Base-by-base conservation (phyloP, 2,329 filamentous ascomycete genomes). In the Cladobotryum mycophilum region DNA sequence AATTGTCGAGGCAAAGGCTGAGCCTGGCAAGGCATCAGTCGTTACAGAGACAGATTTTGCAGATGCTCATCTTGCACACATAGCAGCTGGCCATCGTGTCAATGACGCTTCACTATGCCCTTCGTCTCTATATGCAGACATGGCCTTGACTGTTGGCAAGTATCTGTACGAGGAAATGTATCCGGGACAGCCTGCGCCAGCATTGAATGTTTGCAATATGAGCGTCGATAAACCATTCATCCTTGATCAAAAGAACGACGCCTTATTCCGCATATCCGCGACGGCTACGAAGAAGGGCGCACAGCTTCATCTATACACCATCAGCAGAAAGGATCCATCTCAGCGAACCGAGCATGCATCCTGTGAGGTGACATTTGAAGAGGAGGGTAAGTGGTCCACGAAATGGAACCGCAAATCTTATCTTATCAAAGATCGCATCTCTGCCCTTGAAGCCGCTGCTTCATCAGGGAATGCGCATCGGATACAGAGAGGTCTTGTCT, bases 41-140 rank as follows among this genome's bases (percentile, higher is more conserved):
- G 75, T 85, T 56, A 79, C 83, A 7, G 82, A 86, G 66, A 84
- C 84, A 12, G 82, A 86, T 55, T 71, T 88, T 44, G 76, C 77
- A 20, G 78, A 86, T 35, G 75, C 79, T 34, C 80, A 86, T 58
- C 73, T 87, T 22, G 77, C 79, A 61, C 51, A 64, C 44, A 74
- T 82, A 7, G 79, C 85, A 49, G 73, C 73, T 44, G 84, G 85
- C 22, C 85, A 88, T 63, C 68, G 81, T 60, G 82, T 87, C 63
- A 86, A 88, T 61, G 82, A 81, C 45, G 76, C 78, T 51, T 75
- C 80, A 41, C 73, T 88, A 11, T 85, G 81, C 60, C 82, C 85
- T 6, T 86, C 84, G 2, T 71, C 73, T 4, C 63, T 56, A 7
- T 60, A 84, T 53, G 81, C 79, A 13, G 83, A 86, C 54, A 83